Base-by-base conservation (phyloP, 2,329 filamentous ascomycete species). In the Monosporascus sp. region DNA sequence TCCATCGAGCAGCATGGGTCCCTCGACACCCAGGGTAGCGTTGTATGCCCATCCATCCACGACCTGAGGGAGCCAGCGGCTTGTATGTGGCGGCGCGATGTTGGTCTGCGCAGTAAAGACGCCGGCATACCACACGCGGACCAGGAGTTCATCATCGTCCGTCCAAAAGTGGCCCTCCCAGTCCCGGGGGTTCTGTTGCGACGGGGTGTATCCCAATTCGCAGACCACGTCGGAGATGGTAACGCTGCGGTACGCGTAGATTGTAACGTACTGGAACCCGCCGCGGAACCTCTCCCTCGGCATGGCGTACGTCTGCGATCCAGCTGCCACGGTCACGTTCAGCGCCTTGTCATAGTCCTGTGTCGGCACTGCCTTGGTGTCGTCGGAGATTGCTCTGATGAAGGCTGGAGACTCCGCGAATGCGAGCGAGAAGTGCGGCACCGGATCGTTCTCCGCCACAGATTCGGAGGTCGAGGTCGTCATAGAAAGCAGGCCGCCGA, bases 91-190 rank as follows among this genome's bases (percentile, higher is more conserved):
- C 7, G 69, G 66, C 17, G 68, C 65, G 6, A 64, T 67, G 51
- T 61, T 64, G 19, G 65, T 63, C 62, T 59, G 66, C 24, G 69
- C 56, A 0, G 71, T 73, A 53, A 71, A 73, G n/a, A 69, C 69
- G 26, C 73, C 73, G 36, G 66, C 67, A 51, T 76, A 76, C 73
- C 73, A 76, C 19, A 75, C 71, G 6, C 72, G 71, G 55, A 80
- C 78, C 37, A 82, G 67, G 22, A 76, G 61, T 26, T 76, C 73
- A 56, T 74, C 73, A 47, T 67, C 72, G 46, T 64, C 70, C 5
- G 60, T 52, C 47, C 73, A 69, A 52, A 77, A 78, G 54, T 77
- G 76, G 11, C 76, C 76, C 14, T 69, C 63, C 45, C 77, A 78
- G 8, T 70, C 69, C 47, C 66, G 69, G 49, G 76, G 58, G 53